Evolutionary conservation across 306 rosid species (phyloP).

Genomic region (Canavalia gladiata): DNA sequence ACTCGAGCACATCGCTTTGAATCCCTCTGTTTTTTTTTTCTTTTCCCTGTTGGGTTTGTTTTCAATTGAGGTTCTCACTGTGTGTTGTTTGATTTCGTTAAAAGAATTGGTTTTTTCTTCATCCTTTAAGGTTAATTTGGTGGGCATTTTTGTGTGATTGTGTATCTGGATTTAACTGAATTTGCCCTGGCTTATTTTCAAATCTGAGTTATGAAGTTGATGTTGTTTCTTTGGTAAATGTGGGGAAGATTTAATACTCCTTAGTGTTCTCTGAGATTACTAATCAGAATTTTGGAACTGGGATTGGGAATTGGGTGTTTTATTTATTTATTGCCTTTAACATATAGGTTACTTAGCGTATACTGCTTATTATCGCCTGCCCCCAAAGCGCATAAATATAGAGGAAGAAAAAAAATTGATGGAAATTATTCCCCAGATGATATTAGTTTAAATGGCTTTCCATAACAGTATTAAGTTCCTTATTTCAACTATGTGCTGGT

Average conservation of each 20-base stretch:
- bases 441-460: not conserved
- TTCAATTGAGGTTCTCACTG: slow-evolving; percentile 29
- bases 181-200: slow-evolving; percentile 14
- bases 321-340: slow-evolving; percentile 4
- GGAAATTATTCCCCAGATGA: not conserved
- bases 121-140: slow-evolving; percentile 9
- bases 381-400: not conserved
- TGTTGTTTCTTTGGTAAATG: slow-evolving; percentile 1
- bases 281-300: slow-evolving; percentile 35
- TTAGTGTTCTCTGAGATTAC: slow-evolving; percentile 25
- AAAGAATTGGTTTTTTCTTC: slow-evolving; percentile 4
- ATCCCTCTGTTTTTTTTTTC: slow-evolving; percentile 27
- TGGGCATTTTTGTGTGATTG: not conserved
- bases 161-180: slow-evolving; percentile 7
- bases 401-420: not conserved
- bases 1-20: slow-evolving; percentile 44
- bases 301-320: slow-evolving; percentile 34
- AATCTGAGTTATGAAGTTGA: not conserved
- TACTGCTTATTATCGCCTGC: not conserved
- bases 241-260: slow-evolving; percentile 29
- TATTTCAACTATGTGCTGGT: not conserved
- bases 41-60: slow-evolving; percentile 12
- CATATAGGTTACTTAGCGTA: not conserved
- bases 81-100: slow-evolving; percentile 1
- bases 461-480: not conserved